Conservation (phyloP, 176 grass and related monocot species). For the Juncus effusus region DNA sequence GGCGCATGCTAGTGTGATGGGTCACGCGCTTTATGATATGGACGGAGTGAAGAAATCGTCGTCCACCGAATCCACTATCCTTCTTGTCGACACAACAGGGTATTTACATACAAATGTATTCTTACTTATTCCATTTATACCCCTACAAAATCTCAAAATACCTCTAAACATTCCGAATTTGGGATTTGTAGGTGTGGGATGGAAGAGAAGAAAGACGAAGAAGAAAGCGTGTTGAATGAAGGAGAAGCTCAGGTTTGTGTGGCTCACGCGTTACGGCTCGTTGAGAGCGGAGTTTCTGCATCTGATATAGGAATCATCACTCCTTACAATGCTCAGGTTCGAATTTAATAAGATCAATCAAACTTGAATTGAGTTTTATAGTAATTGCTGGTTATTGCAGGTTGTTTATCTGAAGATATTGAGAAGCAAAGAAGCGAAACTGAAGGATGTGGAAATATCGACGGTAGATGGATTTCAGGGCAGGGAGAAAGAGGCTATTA, state of each 20-base stretch:
- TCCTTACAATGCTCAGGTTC: conserved; percentile 93
- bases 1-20: conserved; percentile 75
- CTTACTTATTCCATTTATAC: conserved; percentile 13
- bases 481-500: conserved; percentile 89
- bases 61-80: conserved; percentile 76
- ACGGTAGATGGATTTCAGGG: conserved; percentile 98
- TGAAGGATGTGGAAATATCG: conserved; percentile 91
- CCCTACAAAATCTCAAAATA: background rate
- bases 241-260: conserved; percentile 82
- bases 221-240: conserved; percentile 91
- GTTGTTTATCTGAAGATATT: conserved; percentile 75
- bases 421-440: conserved; percentile 69
- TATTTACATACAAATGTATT: background rate
- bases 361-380: too few relatives aligned
- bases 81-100: conserved; percentile 99
- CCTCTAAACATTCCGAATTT: background rate
- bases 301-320: conserved; percentile 97
- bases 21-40: conserved; percentile 81
- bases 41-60: conserved; percentile 71
- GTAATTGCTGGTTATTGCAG: too few relatives aligned
- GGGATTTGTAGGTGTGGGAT: conserved; percentile 71
- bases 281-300: conserved; percentile 74
- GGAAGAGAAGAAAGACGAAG: conserved; percentile 99
- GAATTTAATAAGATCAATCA: too few relatives aligned
- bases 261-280: conserved; percentile 81